phyloP scores from a whole-genome alignment of 768 basidiomycete genomes.

The Lentinula aciculospora region DNA sequence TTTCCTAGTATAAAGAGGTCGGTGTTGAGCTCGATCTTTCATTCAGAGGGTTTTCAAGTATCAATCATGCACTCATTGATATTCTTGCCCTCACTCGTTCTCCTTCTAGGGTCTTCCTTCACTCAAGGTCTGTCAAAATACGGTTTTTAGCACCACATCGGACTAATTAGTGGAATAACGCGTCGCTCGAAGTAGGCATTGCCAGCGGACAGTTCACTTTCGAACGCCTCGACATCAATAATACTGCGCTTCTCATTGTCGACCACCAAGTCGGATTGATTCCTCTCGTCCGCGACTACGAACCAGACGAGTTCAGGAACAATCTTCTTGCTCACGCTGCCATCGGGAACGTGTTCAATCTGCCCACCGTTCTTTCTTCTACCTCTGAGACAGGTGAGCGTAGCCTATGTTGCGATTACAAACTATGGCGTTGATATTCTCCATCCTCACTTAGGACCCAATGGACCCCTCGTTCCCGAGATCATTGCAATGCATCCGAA shows the following conservation, averaged over 20 bases:
- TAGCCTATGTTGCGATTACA: neutral
- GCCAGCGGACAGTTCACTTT: neutral
- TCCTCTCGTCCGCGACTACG: conserved; percentile 36
- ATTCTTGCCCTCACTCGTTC: neutral
- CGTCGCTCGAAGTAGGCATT: neutral
- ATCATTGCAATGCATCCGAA: conserved; percentile 40
- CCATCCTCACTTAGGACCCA: conserved; percentile 30
- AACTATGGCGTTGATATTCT: neutral
- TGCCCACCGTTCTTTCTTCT: conserved; percentile 42
- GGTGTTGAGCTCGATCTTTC: neutral
- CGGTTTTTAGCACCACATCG: neutral
- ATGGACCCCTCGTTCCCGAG: conserved; percentile 40
- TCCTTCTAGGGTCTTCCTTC: neutral
- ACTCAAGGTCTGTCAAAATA: neutral
- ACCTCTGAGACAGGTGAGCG: conserved; percentile 35
- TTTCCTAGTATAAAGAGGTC: neutral
- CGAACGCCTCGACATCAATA: conserved; percentile 35
- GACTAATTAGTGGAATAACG: neutral
- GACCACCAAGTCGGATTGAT: conserved; percentile 46
- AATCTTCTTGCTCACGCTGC: conserved; percentile 43
- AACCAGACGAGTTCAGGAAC: conserved; percentile 32
- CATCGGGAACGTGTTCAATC: conserved; percentile 35
- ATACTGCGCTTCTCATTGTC: conserved; percentile 35
- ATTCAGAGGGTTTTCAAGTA: neutral
- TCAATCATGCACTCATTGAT: neutral